Conservation (phyloP, 2,329 filamentous ascomycete species). For the Cordyceps javanica region DNA sequence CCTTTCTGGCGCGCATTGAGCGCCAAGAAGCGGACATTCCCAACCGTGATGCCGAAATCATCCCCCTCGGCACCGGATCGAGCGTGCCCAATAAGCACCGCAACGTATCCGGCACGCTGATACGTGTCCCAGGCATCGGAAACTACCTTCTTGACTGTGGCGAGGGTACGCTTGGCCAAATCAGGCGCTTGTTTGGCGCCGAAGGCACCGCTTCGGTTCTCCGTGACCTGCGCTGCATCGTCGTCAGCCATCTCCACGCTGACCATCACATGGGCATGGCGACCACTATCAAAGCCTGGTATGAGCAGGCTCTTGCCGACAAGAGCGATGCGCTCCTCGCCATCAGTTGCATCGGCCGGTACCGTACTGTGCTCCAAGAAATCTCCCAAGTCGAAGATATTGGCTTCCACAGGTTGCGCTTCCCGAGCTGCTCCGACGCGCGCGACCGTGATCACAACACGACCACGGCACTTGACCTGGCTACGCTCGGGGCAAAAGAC, state of each 20-base stretch:
- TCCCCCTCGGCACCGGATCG: constrained; percentile 86
- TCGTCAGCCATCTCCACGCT: constrained; percentile 93
- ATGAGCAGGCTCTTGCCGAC: constrained; percentile 41
- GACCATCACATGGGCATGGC: constrained; percentile 88
- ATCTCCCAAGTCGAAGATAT: constrained; percentile 73
- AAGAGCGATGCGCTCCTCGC: constrained; percentile 43
- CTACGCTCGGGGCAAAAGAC: constrained; percentile 28
- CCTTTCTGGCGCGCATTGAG: constrained; percentile 44
- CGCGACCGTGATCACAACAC: constrained; percentile 19
- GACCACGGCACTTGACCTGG: constrained; percentile 29
- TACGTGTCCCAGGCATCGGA: constrained; percentile 79
- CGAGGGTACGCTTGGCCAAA: constrained; percentile 84
- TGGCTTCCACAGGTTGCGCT: constrained; percentile 52
- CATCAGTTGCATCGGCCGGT: constrained; percentile 63
- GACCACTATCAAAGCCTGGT: constrained; percentile 79
- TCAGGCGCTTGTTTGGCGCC: constrained; percentile 65
- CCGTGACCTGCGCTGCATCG: constrained; percentile 72
- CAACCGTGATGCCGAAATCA: constrained; percentile 71
- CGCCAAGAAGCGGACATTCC: constrained; percentile 59
- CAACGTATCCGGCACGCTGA: constrained; percentile 84
- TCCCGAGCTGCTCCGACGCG: constrained; percentile 23
- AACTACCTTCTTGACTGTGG: constrained; percentile 88
- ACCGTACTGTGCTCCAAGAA: constrained; percentile 73
- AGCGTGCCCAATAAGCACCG: constrained; percentile 87
- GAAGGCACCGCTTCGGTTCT: constrained; percentile 64